phyloP scores from a whole-genome alignment of 164 flowering plant genomes.

The grape (Vitis vinifera) region DNA sequence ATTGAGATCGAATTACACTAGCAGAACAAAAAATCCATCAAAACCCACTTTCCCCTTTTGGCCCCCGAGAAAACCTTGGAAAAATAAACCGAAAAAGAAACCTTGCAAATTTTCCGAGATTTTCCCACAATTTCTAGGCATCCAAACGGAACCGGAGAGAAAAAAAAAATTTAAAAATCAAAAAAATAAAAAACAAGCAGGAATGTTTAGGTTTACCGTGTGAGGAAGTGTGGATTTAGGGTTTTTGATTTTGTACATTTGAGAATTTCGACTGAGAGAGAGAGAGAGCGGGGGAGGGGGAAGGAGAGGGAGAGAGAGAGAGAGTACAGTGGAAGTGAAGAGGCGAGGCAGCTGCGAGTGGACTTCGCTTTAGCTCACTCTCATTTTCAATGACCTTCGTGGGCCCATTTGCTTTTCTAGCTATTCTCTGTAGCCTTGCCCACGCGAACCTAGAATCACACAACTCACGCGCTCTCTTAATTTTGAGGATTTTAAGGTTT shows the following conservation, averaged over 20 bases:
- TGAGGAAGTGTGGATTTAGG: background rate
- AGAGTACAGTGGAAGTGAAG: too few species aligned
- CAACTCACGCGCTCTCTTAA: too few species aligned
- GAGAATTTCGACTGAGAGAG: background rate
- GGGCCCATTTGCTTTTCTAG: too few species aligned
- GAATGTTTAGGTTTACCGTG: background rate
- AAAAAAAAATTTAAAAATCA: background rate
- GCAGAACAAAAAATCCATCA: background rate
- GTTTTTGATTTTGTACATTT: background rate
- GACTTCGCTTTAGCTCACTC: too few species aligned
- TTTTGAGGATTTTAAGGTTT: too few species aligned
- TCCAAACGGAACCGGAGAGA: background rate
- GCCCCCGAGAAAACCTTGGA: background rate
- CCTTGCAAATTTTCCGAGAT: background rate
- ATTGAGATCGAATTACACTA: conserved; percentile 3
- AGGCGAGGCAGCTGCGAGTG: too few species aligned
- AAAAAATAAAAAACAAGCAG: too few species aligned
- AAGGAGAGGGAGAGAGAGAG: too few species aligned
- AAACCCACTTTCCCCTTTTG: background rate
- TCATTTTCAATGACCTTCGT: too few species aligned
- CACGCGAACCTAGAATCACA: too few species aligned
- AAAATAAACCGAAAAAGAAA: background rate
- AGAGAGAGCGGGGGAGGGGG: background rate
- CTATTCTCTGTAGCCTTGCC: too few species aligned
- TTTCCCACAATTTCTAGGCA: background rate